Percentiles rank a stretch among this genome's conserved stretches.
Conservation (phyloP, 768 basidiomycete genomes). For the Pisolithus sp. region DNA sequence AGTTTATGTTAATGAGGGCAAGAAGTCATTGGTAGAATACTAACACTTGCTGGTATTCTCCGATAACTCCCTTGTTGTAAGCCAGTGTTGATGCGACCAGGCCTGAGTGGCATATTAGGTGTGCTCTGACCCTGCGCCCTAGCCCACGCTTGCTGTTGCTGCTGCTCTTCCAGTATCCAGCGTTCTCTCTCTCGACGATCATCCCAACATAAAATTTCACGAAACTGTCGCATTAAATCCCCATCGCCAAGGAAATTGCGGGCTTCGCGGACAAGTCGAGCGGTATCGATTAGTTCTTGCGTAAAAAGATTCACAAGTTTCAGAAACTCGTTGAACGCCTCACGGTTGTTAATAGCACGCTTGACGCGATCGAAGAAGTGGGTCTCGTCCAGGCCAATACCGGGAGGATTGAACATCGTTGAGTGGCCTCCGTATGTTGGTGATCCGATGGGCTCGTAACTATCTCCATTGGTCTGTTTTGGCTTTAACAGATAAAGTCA, state of each 20-base stretch:
- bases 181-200: slow-evolving; percentile 59
- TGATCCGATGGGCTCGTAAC: slow-evolving; percentile 18
- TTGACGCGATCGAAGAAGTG: slow-evolving; percentile 93
- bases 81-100: slow-evolving; percentile 59
- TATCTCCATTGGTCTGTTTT: slow-evolving; percentile 18
- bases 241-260: slow-evolving; percentile 70
- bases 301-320: slow-evolving; percentile 93
- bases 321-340: slow-evolving; percentile 89
- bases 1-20: neutral
- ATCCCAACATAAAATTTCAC: slow-evolving; percentile 84
- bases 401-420: slow-evolving; percentile 11
- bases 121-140: slow-evolving; percentile 40
- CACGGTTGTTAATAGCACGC: slow-evolving; percentile 60
- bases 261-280: slow-evolving; percentile 75
- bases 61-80: slow-evolving; percentile 87
- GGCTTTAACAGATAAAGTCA: slow-evolving; percentile 8
- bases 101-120: slow-evolving; percentile 33
- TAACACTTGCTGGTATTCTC: slow-evolving; percentile 68
- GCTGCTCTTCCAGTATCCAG: slow-evolving; percentile 42
- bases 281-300: slow-evolving; percentile 86
- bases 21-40: slow-evolving; percentile 24
- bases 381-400: slow-evolving; percentile 43
- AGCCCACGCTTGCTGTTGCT: slow-evolving; percentile 42
- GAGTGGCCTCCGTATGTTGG: slow-evolving; percentile 17
- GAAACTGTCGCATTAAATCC: slow-evolving; percentile 77